These are phyloP conservation scores for Citrus inodora DNA, from an alignment of 345 rosid species.

Conservation along the genomic window DNA sequence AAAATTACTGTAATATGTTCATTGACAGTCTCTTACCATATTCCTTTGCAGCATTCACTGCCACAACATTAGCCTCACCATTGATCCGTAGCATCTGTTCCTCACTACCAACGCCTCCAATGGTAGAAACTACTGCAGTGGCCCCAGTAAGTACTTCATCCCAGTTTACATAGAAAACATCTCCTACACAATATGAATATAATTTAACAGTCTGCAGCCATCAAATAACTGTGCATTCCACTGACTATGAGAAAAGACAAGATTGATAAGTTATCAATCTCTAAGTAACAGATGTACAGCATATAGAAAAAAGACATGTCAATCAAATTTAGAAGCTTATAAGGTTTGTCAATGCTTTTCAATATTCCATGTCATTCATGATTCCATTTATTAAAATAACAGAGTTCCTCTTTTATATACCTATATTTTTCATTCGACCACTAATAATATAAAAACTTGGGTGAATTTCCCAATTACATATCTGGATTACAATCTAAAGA, in stretches of 20 bases:
- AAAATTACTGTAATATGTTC: background rate
- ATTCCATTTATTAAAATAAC: background rate
- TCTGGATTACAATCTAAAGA: too few relatives aligned
- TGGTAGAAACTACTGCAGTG: constrained; percentile 83
- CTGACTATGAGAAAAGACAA: background rate
- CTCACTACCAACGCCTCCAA: constrained; percentile 89
- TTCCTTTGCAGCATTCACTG: constrained; percentile 82
- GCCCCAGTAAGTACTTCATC: constrained; percentile 94
- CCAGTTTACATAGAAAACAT: constrained; percentile 89
- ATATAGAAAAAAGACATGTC: background rate
- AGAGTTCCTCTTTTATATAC: background rate
- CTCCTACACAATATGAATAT: constrained; percentile 45
- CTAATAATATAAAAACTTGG: background rate
- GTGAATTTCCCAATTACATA: background rate
- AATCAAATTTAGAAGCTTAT: background rate
- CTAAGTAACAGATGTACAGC: background rate
- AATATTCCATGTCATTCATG: background rate
- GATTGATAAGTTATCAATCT: background rate
- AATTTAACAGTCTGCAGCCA: constrained; percentile 2
- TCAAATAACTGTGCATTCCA: background rate
- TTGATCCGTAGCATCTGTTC: constrained; percentile 90
- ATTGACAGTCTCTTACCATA: constrained; percentile 47
- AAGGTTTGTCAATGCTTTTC: background rate
- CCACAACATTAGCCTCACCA: constrained; percentile 78
- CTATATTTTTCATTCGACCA: background rate